phyloP scores from a whole-genome alignment of 169 alveolate genomes.

The Babesia caballi region DNA sequence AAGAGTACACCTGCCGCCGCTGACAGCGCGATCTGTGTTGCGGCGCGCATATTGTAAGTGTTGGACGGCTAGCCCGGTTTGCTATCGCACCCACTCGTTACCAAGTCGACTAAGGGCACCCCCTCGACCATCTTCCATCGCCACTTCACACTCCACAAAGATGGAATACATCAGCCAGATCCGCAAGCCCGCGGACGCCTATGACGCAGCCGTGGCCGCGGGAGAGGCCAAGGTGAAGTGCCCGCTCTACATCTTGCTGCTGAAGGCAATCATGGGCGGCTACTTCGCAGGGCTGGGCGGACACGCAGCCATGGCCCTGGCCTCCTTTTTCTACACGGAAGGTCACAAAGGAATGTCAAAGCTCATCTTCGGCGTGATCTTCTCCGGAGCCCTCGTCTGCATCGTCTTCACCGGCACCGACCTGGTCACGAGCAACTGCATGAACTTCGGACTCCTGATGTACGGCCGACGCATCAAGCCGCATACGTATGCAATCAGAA shows the following conservation, averaged over 20 bases:
- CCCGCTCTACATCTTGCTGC: background rate
- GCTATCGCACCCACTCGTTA: too few relatives aligned
- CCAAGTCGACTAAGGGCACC: too few relatives aligned
- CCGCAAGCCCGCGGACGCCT: slow-evolving; percentile 25
- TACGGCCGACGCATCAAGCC: slow-evolving; percentile 19
- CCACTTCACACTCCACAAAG: background rate
- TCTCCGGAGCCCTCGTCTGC: slow-evolving; percentile 70
- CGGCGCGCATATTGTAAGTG: too few relatives aligned
- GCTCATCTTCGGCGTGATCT: slow-evolving; percentile 69
- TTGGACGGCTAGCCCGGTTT: too few relatives aligned
- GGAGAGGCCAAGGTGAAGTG: slow-evolving; percentile 38
- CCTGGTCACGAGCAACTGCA: slow-evolving; percentile 74
- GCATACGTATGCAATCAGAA: slow-evolving; percentile 28
- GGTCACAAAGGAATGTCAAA: slow-evolving; percentile 8
- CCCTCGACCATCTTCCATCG: too few relatives aligned
- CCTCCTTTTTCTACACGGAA: slow-evolving; percentile 24
- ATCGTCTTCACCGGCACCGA: slow-evolving; percentile 76
- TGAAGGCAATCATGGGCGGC: slow-evolving; percentile 61
- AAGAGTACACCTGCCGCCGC: too few relatives aligned
- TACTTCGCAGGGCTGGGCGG: slow-evolving; percentile 62
- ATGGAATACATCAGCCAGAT: slow-evolving; percentile 19
- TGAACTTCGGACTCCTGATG: slow-evolving; percentile 64
- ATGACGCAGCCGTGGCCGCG: background rate
- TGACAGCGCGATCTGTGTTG: too few relatives aligned
- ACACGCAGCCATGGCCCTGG: slow-evolving; percentile 59